Conservation (phyloP, 495 filamentous ascomycete genomes). For the Diplogelasinospora grovesii region DNA sequence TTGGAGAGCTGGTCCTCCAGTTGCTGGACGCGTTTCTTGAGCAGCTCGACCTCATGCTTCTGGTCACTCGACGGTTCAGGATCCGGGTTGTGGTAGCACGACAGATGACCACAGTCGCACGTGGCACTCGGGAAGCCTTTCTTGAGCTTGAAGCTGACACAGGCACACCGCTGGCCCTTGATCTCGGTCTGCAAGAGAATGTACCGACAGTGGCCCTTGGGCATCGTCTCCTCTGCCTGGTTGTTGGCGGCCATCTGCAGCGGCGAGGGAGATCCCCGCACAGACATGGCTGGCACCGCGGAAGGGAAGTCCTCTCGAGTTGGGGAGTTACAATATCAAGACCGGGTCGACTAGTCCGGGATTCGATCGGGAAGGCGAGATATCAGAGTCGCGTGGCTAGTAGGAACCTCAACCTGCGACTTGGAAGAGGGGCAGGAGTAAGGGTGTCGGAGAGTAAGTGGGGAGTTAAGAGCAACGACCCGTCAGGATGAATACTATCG, state of each 20-base stretch:
- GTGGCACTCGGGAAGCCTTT: constrained; percentile 41
- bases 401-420: no score
- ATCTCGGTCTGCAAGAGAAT: constrained; percentile 48
- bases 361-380: no score
- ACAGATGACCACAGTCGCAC: constrained; percentile 50
- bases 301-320: neutral
- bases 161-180: constrained; percentile 49
- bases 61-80: constrained; percentile 30
- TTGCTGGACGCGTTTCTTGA: constrained; percentile 39
- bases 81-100: constrained; percentile 46
- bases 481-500: constrained; percentile 18
- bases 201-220: constrained; percentile 49
- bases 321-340: no score
- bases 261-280: constrained; percentile 25
- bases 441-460: neutral
- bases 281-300: constrained; percentile 20
- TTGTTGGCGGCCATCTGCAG: constrained; percentile 19
- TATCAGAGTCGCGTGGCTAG: no score
- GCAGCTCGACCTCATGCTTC: constrained; percentile 39
- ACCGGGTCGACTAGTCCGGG: no score
- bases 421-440: no score
- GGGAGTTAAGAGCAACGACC: constrained; percentile 11
- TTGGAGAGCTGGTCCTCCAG: constrained; percentile 43
- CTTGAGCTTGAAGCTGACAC: constrained; percentile 49
- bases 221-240: constrained; percentile 36